Conservation (phyloP, 2,329 filamentous ascomycete species). For the Diaporthe vexans region DNA sequence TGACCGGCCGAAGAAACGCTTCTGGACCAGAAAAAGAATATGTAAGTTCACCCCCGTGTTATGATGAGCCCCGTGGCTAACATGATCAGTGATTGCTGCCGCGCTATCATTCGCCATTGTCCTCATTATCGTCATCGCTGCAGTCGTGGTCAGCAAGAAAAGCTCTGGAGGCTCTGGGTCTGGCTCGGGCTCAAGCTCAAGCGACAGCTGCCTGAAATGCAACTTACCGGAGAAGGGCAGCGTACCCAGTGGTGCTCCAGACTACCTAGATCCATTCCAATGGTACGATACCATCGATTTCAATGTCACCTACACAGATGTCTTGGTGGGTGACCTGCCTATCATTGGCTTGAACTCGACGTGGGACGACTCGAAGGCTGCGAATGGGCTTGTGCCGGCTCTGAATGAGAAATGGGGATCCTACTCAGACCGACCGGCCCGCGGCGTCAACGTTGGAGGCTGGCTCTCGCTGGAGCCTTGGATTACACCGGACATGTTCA, state of each 20-base stretch:
- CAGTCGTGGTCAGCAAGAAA: constrained; percentile 76
- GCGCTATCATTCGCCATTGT: constrained; percentile 68
- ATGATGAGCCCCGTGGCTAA: constrained; percentile 35
- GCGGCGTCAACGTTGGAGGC: constrained; percentile 92
- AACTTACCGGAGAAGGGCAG: constrained; percentile 65
- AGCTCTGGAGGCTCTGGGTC: constrained; percentile 49
- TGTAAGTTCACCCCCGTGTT: constrained; percentile 60
- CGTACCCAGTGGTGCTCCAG: constrained; percentile 74
- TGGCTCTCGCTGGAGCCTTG: constrained; percentile 97
- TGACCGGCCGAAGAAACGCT: constrained; percentile 55
- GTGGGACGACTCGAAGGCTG: constrained; percentile 86
- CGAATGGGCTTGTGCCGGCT: constrained; percentile 85
- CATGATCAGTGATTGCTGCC: constrained; percentile 68
- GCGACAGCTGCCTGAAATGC: constrained; percentile 53
- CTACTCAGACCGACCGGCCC: constrained; percentile 83
- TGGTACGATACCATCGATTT: constrained; percentile 94
- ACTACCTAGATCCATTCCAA: constrained; percentile 89
- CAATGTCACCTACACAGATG: constrained; percentile 92
- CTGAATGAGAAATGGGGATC: constrained; percentile 81
- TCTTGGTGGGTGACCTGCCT: constrained; percentile 87
- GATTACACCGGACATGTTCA: constrained; percentile 93
- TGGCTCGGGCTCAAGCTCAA: constrained; percentile 48
- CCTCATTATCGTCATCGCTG: constrained; percentile 77
- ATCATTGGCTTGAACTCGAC: constrained; percentile 88
- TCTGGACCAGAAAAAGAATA: constrained; percentile 69